phyloP scores from a whole-genome alignment of 345 rosid species.

The Mercurialis annua region DNA sequence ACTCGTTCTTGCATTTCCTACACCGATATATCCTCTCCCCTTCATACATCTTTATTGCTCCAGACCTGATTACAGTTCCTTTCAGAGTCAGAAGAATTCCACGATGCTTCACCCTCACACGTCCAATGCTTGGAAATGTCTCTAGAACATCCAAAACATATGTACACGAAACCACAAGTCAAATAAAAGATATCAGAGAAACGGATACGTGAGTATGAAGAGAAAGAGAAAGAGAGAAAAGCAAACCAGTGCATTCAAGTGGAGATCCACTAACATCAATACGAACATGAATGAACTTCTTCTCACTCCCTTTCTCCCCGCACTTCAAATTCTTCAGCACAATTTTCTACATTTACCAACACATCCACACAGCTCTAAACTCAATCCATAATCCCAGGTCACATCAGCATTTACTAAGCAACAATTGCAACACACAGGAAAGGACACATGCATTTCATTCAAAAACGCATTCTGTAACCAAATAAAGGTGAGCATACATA shows the following conservation, averaged over 20 bases:
- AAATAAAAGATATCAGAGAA: background rate
- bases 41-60: conserved; percentile 88
- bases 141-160: conserved; percentile 36
- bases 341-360: conserved; percentile 42
- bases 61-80: conserved; percentile 89
- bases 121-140: conserved; percentile 80
- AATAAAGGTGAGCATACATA: background rate
- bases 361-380: background rate
- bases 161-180: background rate
- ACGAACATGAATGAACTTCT: conserved; percentile 83
- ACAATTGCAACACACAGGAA: background rate
- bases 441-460: background rate
- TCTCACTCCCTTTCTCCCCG: conserved; percentile 50
- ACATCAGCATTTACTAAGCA: background rate
- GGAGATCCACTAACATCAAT: conserved; percentile 73
- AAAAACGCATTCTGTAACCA: background rate
- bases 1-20: conserved; percentile 79
- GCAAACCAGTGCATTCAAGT: conserved; percentile 69
- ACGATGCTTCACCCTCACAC: conserved; percentile 78
- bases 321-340: conserved; percentile 47
- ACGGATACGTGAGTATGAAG: too few relatives aligned
- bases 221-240: background rate
- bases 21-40: conserved; percentile 82
- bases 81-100: conserved; percentile 74
- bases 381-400: background rate